Evolutionary conservation across 2,329 filamentous ascomycete species (phyloP).

Genomic region (Ophiocordyceps australis): DNA sequence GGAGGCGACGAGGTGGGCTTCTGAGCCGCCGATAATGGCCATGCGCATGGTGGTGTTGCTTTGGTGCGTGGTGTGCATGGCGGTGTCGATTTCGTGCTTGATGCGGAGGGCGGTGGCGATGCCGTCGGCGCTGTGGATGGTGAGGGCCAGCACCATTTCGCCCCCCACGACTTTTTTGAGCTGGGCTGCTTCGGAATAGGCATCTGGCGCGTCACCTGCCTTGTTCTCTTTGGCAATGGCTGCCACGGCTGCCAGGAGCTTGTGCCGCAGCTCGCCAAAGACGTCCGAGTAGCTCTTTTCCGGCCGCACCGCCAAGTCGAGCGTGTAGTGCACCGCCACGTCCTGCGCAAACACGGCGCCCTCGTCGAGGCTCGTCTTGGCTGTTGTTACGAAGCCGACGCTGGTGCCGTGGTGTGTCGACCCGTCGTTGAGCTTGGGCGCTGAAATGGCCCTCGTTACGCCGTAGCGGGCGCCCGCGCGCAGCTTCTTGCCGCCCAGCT

Average conservation of each 20-base stretch:
- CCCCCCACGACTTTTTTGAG: slow-evolving; percentile 35
- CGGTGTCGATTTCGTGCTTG: slow-evolving; percentile 35
- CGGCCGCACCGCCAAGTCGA: slow-evolving; percentile 18
- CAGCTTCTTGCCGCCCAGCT: slow-evolving; percentile 36
- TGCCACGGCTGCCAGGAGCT: slow-evolving; percentile 34
- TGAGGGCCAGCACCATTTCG: slow-evolving; percentile 34
- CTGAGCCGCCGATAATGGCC: slow-evolving; percentile 42
- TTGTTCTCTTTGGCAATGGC: too few species aligned
- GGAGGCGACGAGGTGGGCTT: slow-evolving; percentile 39
- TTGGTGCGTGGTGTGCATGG: slow-evolving; percentile 8
- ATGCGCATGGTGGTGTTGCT: slow-evolving; percentile 22
- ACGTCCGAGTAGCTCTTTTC: slow-evolving; percentile 35
- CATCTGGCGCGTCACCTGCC: slow-evolving; percentile 15
- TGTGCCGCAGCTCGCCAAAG: slow-evolving; percentile 30
- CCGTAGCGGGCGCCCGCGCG: slow-evolving; percentile 32
- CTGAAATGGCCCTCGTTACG: slow-evolving; percentile 38
- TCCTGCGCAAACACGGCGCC: slow-evolving; percentile 35
- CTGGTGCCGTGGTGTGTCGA: slow-evolving; percentile 35
- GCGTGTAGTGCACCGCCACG: slow-evolving; percentile 38
- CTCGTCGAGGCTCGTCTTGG: slow-evolving; percentile 23
- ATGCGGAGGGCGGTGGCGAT: slow-evolving; percentile 41
- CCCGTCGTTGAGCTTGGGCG: slow-evolving; percentile 24
- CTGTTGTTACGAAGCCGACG: slow-evolving; percentile 37
- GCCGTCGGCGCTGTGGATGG: slow-evolving; percentile 42
- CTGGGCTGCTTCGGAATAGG: slow-evolving; percentile 29